Evolutionary conservation across 805 yeast species (phyloP).

Genomic region (Grigorovia humatica): DNA sequence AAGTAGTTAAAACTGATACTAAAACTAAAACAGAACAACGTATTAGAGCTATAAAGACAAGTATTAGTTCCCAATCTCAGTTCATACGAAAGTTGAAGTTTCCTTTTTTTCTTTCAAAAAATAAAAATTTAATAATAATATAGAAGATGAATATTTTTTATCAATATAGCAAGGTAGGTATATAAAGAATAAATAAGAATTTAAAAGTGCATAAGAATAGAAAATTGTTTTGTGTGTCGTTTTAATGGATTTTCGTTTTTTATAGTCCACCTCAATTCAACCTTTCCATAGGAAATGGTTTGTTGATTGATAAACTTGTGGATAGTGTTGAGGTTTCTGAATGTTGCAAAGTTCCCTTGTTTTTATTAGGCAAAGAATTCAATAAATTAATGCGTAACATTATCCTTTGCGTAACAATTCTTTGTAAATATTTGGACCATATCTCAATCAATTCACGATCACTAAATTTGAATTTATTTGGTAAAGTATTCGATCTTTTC

Average conservation of each 20-base stretch:
- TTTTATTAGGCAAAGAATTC: background rate
- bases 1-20: background rate
- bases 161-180: no score
- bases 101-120: no score
- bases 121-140: no score
- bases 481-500: slow-evolving; percentile 1
- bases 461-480: background rate
- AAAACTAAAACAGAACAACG: no score
- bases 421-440: slow-evolving; percentile 28
- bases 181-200: no score
- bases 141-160: no score
- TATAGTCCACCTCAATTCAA: background rate
- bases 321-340: background rate
- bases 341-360: background rate
- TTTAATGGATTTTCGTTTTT: background rate
- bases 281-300: background rate
- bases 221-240: background rate
- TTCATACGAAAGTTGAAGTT: no score
- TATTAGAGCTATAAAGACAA: background rate
- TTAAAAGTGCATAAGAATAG: background rate
- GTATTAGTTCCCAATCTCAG: background rate
- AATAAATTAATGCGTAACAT: slow-evolving; percentile 17
- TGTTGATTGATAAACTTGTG: background rate
- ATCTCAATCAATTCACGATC: slow-evolving; percentile 6
- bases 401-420: slow-evolving; percentile 27